A percentile compares a stretch with the other conserved stretches of the same genome.
phyloP scores from a whole-genome alignment of 1,139 yeast species.

The Zygosaccharomyces pseudobailii region DNA sequence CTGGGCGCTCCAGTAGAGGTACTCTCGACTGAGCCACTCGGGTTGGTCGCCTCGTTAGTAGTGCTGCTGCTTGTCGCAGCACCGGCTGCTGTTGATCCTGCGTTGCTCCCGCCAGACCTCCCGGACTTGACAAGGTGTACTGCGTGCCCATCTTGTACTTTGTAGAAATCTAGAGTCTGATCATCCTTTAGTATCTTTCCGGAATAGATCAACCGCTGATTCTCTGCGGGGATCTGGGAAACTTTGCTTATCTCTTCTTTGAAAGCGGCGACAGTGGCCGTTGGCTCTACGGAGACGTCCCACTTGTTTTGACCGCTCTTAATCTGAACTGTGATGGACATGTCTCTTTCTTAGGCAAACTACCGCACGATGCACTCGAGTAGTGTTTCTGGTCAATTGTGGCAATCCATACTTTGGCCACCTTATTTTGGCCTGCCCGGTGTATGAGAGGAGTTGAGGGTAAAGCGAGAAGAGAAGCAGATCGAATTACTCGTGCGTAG shows the following conservation, averaged over 20 bases:
- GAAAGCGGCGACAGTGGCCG: constrained; percentile 59
- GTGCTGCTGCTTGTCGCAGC: constrained; percentile 11
- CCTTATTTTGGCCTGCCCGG: background rate
- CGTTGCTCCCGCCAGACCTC: constrained; percentile 41
- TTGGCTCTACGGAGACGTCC: constrained; percentile 52
- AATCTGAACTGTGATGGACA: constrained; percentile 29
- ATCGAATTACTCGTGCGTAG: background rate
- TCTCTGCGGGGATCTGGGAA: constrained; percentile 62
- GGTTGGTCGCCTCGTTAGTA: constrained; percentile 7
- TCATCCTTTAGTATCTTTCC: constrained; percentile 88
- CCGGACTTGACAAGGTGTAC: constrained; percentile 76
- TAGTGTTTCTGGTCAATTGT: background rate
- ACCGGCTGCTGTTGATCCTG: constrained; percentile 18
- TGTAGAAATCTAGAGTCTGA: constrained; percentile 69
- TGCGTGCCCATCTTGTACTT: constrained; percentile 80
- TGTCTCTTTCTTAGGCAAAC: constrained; percentile 4
- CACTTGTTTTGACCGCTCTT: constrained; percentile 73
- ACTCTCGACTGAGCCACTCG: constrained; percentile 1
- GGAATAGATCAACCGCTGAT: constrained; percentile 85
- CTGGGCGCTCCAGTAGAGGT: constrained; percentile 47
- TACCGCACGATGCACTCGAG: background rate
- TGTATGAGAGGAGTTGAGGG: background rate
- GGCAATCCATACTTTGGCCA: background rate
- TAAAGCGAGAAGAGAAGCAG: background rate
- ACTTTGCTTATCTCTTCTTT: constrained; percentile 58